Percentiles rank a stretch among this genome's conserved stretches.
phyloP scores from a whole-genome alignment of 345 rosid genomes.

The Carallia pectinifolia region DNA sequence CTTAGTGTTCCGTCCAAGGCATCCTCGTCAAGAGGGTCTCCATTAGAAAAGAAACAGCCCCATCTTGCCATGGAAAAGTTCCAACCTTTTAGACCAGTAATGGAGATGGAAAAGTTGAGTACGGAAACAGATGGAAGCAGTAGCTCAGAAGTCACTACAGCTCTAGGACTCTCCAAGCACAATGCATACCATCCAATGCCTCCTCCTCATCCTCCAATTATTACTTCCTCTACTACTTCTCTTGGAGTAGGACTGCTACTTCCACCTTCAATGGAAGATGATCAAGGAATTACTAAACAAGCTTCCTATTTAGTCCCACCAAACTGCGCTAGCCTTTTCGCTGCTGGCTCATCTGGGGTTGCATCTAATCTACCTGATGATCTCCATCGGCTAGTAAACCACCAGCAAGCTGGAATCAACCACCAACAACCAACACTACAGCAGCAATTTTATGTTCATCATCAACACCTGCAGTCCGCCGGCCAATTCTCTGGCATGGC shows the following conservation, averaged over 20 bases:
- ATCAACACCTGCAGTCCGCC: constrained; percentile 22
- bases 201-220: background rate
- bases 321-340: constrained; percentile 21
- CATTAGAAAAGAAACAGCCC: constrained; percentile 23
- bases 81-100: constrained; percentile 19
- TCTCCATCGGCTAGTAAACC: constrained; percentile 65
- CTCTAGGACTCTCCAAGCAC: constrained; percentile 61
- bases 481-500: constrained; percentile 31
- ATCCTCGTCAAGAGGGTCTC: constrained; percentile 31
- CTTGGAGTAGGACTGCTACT: constrained; percentile 17
- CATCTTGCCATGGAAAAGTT: constrained; percentile 26
- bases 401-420: constrained; percentile 39
- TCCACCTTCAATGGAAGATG: constrained; percentile 31
- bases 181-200: constrained; percentile 44
- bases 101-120: constrained; percentile 36
- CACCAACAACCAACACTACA: constrained; percentile 11
- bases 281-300: constrained; percentile 34
- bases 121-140: constrained; percentile 48
- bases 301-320: constrained; percentile 25
- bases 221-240: constrained; percentile 12
- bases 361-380: constrained; percentile 51
- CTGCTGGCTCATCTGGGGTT: constrained; percentile 24
- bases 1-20: constrained; percentile 38
- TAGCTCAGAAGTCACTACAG: constrained; percentile 60
- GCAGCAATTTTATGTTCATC: constrained; percentile 29